Percentiles rank a stretch among this genome's conserved stretches.
These are phyloP conservation scores for Phytophthora rubi DNA, from an alignment of 352 stramenopile genomes.

Conservation along the genomic window DNA sequence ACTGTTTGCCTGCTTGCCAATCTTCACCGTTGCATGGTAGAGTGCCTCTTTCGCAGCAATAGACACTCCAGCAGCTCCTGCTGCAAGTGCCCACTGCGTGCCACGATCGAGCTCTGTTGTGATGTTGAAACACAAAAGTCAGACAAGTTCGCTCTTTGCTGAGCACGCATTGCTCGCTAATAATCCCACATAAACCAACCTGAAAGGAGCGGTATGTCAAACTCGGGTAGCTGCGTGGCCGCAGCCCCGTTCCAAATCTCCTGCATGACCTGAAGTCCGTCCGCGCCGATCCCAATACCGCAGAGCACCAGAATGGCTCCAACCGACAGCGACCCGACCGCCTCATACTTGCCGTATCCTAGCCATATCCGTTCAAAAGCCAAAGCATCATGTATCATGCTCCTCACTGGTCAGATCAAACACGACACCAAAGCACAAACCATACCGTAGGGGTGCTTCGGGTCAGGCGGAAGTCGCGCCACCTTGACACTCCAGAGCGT, in stretches of 20 bases:
- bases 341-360: conserved; percentile 92
- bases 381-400: neutral
- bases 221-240: conserved; percentile 34
- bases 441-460: conserved; percentile 89
- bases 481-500: conserved; percentile 95
- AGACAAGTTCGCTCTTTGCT: neutral
- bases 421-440: neutral
- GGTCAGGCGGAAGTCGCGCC: conserved; percentile 93
- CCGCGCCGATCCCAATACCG: conserved; percentile 70
- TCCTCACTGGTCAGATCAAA: neutral
- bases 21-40: conserved; percentile 92
- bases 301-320: conserved; percentile 83
- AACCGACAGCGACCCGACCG: conserved; percentile 87
- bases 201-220: conserved; percentile 59
- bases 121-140: neutral
- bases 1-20: conserved; percentile 93
- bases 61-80: conserved; percentile 86
- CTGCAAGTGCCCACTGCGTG: conserved; percentile 73
- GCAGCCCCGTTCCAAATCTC: conserved; percentile 58
- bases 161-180: neutral
- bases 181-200: conserved; percentile 18
- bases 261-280: conserved; percentile 79
- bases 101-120: conserved; percentile 53
- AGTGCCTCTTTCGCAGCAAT: conserved; percentile 96
- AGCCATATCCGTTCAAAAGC: neutral